Base-by-base conservation (phyloP, 352 stramenopile species). In the Phytophthora foliorum region DNA sequence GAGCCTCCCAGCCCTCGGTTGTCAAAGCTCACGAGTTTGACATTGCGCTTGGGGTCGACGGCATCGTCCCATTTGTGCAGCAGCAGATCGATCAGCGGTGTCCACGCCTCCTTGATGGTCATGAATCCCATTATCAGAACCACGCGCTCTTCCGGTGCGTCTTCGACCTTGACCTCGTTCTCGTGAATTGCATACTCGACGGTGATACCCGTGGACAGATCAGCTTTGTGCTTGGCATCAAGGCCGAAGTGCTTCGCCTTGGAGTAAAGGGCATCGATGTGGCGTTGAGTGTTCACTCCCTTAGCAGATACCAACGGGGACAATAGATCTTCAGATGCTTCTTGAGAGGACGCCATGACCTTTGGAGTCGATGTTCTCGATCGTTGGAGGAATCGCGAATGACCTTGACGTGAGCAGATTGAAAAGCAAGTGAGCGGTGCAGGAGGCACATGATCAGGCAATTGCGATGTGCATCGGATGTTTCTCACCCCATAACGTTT, bases 41-140 rank as follows among this genome's bases (percentile, higher is more conserved):
- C 69, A 2, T 54, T 54, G 38, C 76, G 71, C 16, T 63, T 65
- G 41, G 52, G 53, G 2, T 73, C 54, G 11, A 68, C 59, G 2
- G 29, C 25, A 3, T 39, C 31, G 17, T 44, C 41, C 49, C 72
- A 88, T 42, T 81, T 82, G 53, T 78, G 57, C 19, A 86, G 60
- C 4, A 90, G 32, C 55, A 80, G 61, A 31, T 84, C 68, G 39
- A 90, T 67, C n/a, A 80, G 57, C 0, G 75, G 56, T 16, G 77
- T 65, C 81, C 79, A 90, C 6, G 72, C 62, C 29, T 88, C 81
- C 24, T 90, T 84, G 34, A 59, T 48, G 6, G 72, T 69, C 63
- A 72, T 71, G 50, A 86, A 84, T 6, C 78, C 81, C 77, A 83
- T 90, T 67, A 90, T 72, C 24, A 88, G 60, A 42, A 88, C 57